Conservation (phyloP, 2,329 filamentous ascomycete genomes). For the Aspergillus awamori region DNA sequence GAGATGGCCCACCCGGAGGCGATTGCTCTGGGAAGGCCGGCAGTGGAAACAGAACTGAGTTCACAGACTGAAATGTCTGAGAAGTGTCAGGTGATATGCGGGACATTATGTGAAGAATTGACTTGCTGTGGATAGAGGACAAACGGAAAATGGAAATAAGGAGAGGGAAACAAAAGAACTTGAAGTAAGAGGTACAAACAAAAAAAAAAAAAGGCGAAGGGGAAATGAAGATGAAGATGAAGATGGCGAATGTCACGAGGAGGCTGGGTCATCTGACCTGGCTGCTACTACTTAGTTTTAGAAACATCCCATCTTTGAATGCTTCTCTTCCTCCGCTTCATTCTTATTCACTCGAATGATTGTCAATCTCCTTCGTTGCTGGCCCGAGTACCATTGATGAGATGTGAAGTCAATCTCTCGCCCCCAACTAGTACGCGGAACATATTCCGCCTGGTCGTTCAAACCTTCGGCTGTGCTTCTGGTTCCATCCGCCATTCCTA, state of each 20-base stretch:
- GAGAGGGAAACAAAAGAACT: too few species aligned
- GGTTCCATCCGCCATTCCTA: not conserved
- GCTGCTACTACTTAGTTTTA: not conserved
- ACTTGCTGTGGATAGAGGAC: constrained; percentile 52
- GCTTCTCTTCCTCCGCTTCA: not conserved
- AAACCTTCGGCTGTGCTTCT: not conserved
- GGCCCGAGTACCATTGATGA: not conserved
- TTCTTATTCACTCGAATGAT: not conserved
- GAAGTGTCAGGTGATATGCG: constrained; percentile 58
- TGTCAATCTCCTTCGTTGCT: not conserved
- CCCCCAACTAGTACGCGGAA: not conserved
- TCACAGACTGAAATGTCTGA: constrained; percentile 27
- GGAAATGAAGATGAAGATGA: not conserved
- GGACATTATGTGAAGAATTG: constrained; percentile 54
- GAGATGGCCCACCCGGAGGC: constrained; percentile 48
- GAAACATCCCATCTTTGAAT: not conserved
- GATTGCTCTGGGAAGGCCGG: constrained; percentile 11
- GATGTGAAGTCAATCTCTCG: not conserved
- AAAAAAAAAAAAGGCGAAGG: not conserved
- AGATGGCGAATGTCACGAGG: not conserved
- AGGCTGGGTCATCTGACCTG: not conserved
- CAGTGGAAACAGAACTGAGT: not conserved
- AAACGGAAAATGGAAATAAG: not conserved
- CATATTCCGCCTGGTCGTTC: not conserved
- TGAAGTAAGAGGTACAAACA: not conserved